A percentile compares a stretch with the other conserved stretches of the same genome.
These are phyloP conservation scores for Geoglossum cookeanum DNA, from an alignment of 2,329 filamentous ascomycete species.

Conservation along the genomic window DNA sequence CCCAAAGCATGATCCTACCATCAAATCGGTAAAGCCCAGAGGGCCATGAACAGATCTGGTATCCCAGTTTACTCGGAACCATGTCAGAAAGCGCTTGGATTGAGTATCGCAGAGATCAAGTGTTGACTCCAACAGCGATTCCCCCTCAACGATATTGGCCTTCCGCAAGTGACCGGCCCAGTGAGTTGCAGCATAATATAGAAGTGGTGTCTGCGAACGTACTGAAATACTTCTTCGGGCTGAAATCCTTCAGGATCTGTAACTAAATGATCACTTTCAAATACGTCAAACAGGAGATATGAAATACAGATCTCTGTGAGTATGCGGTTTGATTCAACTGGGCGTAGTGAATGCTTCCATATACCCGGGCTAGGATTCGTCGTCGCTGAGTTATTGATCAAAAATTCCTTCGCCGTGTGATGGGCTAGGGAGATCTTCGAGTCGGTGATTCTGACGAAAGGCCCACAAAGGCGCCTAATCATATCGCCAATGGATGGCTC, in stretches of 20 bases:
- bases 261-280: no score
- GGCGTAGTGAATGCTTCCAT: conserved; percentile 4
- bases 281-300: background rate
- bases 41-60: background rate
- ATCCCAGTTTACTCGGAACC: background rate
- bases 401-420: conserved; percentile 13
- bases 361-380: conserved; percentile 7
- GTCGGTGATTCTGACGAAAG: conserved; percentile 11
- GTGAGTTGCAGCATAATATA: background rate
- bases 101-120: background rate
- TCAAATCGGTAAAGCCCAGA: background rate
- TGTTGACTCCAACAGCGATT: background rate
- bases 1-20: background rate
- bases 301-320: background rate
- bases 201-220: no score
- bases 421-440: conserved; percentile 12
- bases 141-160: background rate
- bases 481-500: no score
- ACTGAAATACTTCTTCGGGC: no score
- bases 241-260: no score
- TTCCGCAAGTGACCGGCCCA: background rate
- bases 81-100: background rate
- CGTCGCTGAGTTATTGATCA: background rate
- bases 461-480: conserved; percentile 12
- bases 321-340: conserved; percentile 9